Percentiles rank a stretch among this genome's conserved stretches.
Conservation (phyloP, 257 asterid species). For the Petunia axillaris region DNA sequence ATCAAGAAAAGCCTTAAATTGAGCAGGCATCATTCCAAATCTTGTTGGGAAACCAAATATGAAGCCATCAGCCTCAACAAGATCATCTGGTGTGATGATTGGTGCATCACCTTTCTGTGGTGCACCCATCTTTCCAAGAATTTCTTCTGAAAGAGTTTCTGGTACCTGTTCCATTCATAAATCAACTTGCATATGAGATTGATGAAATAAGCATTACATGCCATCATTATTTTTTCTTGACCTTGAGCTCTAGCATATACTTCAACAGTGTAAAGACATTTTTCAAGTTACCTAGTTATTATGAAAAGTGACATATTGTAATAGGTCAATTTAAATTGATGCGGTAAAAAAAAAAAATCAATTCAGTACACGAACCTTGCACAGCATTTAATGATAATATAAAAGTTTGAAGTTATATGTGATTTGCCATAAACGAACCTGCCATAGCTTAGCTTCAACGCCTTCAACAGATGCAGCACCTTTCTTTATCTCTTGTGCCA, state of each 20-base stretch:
- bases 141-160: constrained; percentile 48
- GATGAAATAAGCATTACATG: too few relatives aligned
- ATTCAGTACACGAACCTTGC: too few relatives aligned
- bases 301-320: too few relatives aligned
- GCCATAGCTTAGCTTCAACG: constrained; percentile 72
- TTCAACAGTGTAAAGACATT: too few relatives aligned
- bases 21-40: constrained; percentile 63
- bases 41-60: constrained; percentile 56
- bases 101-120: constrained; percentile 50
- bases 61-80: constrained; percentile 55
- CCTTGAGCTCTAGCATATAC: too few relatives aligned
- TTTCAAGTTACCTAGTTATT: neutral
- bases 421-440: constrained; percentile 40
- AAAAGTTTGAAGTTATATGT: neutral
- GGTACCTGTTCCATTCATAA: constrained; percentile 41
- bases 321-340: neutral
- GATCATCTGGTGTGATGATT: constrained; percentile 42
- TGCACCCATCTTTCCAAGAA: constrained; percentile 53
- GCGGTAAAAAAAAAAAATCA: too few relatives aligned
- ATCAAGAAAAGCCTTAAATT: constrained; percentile 55
- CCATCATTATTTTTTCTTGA: too few relatives aligned
- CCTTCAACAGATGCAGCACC: constrained; percentile 75
- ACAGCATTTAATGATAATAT: neutral
- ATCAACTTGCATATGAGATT: neutral
- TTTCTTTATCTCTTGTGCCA: constrained; percentile 70